Evolutionary conservation across 2,329 filamentous ascomycete species (phyloP), one percentile per base, ranked within the genome.

Genomic region (Westerdykella aurantiaca): DNA sequence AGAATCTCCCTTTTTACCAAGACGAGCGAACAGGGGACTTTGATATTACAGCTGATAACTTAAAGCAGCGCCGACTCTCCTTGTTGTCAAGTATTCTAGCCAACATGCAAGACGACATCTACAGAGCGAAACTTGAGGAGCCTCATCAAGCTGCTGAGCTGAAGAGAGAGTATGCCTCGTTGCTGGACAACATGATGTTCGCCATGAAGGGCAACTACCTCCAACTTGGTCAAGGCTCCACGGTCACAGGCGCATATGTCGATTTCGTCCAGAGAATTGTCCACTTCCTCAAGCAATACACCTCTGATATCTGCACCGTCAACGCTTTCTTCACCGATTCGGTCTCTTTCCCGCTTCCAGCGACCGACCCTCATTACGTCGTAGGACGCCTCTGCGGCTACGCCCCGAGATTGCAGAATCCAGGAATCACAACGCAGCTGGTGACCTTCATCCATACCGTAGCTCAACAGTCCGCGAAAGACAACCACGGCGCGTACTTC

Each of bases 301-400:
- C 76, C 1, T 69, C 72, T 25, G 76, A 81, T 14, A 79, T 82
- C 25, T 75, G 72, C 48, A 69, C 72, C 0, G 69, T 83, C 13
- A 73, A 81, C 43, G 60, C 67, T 1, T 83, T 81, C 67, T 83
- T 82, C 60, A 80, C 75, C 2, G 75, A 82, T 50, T 79, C 79
- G 1, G 66, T 70, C 1, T 70, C 73, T 0, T 84, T 84, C 56
- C 81, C 81, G 2, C 66, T 83, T 4, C 81, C 81, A 5, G 70
- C 72, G 2, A 69, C 66, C 2, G 81, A 84, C 54, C 81, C 81
- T 2, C 76, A 72, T 0, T 84, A 83, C 56, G 78, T 84, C 18
- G 75, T 82, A 4, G 80, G 78, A 7, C 74, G 74, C 45, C 65
- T 84, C 25, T 79, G 77, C 50, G 74, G 77, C 37, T 83, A 83